Evolutionary conservation across 2,329 filamentous ascomycete species (phyloP).

Genomic region (Apiospora hydei): DNA sequence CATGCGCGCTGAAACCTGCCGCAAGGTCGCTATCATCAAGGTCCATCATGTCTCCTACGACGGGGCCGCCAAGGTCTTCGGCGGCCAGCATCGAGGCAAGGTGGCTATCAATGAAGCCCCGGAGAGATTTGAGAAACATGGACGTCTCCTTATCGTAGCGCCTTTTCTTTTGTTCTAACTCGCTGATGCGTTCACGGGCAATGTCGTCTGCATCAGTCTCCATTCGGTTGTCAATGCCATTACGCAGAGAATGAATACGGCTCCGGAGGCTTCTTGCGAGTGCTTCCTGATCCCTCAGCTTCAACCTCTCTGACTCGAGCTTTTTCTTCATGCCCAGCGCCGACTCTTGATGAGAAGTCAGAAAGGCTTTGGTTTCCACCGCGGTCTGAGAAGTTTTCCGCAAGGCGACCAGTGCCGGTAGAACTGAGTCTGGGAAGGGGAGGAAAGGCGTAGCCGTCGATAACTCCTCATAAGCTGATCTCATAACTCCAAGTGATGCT

Average conservation of each 20-base stretch:
- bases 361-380: conserved; percentile 67
- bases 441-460: conserved; percentile 69
- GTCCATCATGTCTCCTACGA: conserved; percentile 77
- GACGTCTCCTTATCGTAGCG: conserved; percentile 67
- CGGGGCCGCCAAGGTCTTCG: conserved; percentile 83
- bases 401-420: conserved; percentile 76
- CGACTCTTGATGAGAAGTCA: conserved; percentile 53
- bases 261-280: conserved; percentile 59
- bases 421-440: conserved; percentile 69
- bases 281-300: conserved; percentile 61
- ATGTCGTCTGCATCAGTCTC: conserved; percentile 67
- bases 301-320: conserved; percentile 58
- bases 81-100: conserved; percentile 81
- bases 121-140: conserved; percentile 68
- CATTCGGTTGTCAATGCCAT: conserved; percentile 63
- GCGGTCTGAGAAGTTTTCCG: conserved; percentile 71
- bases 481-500: conserved; percentile 59
- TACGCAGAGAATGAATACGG: conserved; percentile 66
- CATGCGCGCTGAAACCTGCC: conserved; percentile 66
- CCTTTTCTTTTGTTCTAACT: conserved; percentile 65
- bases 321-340: conserved; percentile 53
- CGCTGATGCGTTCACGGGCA: conserved; percentile 66
- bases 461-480: conserved; percentile 70
- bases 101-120: conserved; percentile 73
- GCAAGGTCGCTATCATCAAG: conserved; percentile 65